Evolutionary conservation across 208 protist species (phyloP), one percentile per base, ranked within the genome.

Genomic region (Trypanosoma melophagium): DNA sequence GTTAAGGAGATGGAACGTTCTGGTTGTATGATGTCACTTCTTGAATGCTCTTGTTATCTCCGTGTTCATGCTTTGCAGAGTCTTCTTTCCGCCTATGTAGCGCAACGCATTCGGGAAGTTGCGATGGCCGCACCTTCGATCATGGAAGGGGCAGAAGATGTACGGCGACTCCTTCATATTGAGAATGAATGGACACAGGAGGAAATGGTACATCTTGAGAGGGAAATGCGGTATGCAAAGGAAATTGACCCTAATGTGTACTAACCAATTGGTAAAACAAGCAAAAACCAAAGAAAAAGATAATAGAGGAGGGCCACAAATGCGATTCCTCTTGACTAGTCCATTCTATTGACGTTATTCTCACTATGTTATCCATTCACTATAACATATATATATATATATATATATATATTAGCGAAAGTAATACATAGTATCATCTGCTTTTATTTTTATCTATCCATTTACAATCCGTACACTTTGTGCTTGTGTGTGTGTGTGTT

Each of bases 181-280:
- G 77, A 83, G 60, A 94, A 94, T 65, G 84, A 88, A 50, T 94
- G 85, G 85, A 92, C 77, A 16, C 60, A 55, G 50, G 85, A 90
- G 60, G 88, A 92, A 68, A 88, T 81, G 76, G 66, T 44, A 19
- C 77, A 86, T 56, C 76, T 94, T 38, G 25, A 58, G 38, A 53
- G 72, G 52, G 88, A 94, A 71, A 92, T 94, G 88, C 73, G 72
- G 19, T 90, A 92, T 60, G 84, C 80, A 9, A 84, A 89, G 67
- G 50, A 76, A n/a, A 60, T 84, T 17, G 80, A 88, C 60, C 79
- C 77, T 0, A 65, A 77, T 40, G 84, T 74, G 59, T 90, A 86
- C 66, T 94, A 63, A 60, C 28, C 0, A 14, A 60, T 10, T 49
- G n/a, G 9, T 40, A 41, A 35, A 14, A n/a, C n/a, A n/a, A n/a